Conservation (phyloP, 2,329 filamentous ascomycete genomes). For the Biscogniauxia marginata region DNA sequence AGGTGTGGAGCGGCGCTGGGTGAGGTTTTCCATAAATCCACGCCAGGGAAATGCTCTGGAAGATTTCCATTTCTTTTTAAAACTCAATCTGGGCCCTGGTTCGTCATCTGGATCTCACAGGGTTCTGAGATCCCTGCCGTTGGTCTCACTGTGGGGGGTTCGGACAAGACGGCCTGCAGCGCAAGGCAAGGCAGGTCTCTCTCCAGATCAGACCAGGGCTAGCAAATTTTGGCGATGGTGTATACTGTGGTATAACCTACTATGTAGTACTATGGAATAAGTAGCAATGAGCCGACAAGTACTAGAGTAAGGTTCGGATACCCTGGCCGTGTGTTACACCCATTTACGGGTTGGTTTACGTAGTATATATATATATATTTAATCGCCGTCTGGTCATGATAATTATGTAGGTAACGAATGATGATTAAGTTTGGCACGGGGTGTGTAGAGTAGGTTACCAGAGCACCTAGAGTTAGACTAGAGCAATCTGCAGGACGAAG, state of each 20-base stretch:
- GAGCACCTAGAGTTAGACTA: background rate
- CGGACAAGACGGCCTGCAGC: constrained; percentile 5
- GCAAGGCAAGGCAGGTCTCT: background rate
- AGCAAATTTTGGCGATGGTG: background rate
- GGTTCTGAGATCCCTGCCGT: constrained; percentile 19
- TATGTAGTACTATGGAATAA: background rate
- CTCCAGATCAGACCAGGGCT: background rate
- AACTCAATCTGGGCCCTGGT: constrained; percentile 18
- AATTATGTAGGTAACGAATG: background rate
- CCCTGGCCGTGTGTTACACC: background rate
- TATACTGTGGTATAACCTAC: background rate
- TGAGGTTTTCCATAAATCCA: constrained; percentile 4
- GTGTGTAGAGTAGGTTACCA: no score
- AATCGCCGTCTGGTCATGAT: background rate
- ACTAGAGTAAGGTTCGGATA: background rate
- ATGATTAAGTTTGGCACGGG: no score
- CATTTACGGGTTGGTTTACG: background rate
- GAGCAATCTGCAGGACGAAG: background rate
- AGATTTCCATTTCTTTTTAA: constrained; percentile 24
- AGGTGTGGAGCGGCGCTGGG: background rate
- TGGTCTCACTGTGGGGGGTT: constrained; percentile 17
- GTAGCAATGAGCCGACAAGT: background rate
- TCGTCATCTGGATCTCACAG: constrained; percentile 23
- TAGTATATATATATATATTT: background rate
- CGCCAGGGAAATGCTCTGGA: constrained; percentile 21